Evolutionary conservation across 1,139 yeast genomes (phyloP), one percentile per base, ranked within the genome.

Genomic region (Magnusiomyces ingens): DNA sequence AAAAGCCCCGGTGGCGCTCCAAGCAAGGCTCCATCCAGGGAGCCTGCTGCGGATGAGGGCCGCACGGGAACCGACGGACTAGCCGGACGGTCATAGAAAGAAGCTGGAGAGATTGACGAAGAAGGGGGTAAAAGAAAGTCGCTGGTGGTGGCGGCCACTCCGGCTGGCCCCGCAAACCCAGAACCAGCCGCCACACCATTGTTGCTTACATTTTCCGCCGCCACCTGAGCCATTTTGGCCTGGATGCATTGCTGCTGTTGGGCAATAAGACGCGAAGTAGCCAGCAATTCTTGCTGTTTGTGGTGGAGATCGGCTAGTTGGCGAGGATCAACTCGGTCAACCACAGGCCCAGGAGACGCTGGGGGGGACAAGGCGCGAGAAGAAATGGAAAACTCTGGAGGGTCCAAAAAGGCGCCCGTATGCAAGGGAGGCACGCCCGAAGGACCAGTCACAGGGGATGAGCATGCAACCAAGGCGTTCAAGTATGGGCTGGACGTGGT

Each of bases 281-380:
- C 63, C 38, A 63, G 45, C 52, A 72, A 69, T 49, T 70, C 73
- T 57, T 73, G 75, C 60, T 71, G 74, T 55, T 70, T 71, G 21
- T 68, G 62, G 15, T 65, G 67, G 44, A 74, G 55, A 32, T 71
- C 72, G 0, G 70, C 67, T 47, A 64, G 60, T 43, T 60, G 52
- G 19, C 53, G 54, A 12, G 61, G 52, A 38, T 58, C 61, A 2
- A 48, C 43, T 17, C 45, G 37, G 13, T 49, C 43, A n/a, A 18
- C 37, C 47, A 22, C 13, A 37, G 53, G 45, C 29, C 22, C 17
- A 37, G 50, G 51, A 38, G 54, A 47, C 48, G 48, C 50, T 26
- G 55, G 52, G 3, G 52, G 45, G 36, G 50, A 44, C 13, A 50
- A 18, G 59, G 49, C 8, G 8, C 32, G 32, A 26, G 32, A 4